Conservation (phyloP, 2,329 filamentous ascomycete species). For the Magnaporthales sp. region DNA sequence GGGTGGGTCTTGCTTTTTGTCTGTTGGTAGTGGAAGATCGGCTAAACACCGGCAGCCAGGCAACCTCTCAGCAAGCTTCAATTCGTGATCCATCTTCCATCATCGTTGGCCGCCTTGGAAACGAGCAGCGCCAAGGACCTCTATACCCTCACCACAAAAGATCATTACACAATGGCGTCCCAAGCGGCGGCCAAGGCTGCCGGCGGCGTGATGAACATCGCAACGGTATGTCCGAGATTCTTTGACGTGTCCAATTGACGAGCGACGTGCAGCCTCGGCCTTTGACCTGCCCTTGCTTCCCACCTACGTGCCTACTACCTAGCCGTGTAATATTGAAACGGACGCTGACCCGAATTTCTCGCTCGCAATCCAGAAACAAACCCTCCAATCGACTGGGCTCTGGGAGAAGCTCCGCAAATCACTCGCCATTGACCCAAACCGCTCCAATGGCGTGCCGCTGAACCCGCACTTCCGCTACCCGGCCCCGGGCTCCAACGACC, state of each 20-base stretch:
- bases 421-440: slow-evolving; percentile 75
- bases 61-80: neutral
- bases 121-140: neutral
- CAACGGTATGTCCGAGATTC: slow-evolving; percentile 39
- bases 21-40: neutral
- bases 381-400: slow-evolving; percentile 78
- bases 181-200: slow-evolving; percentile 50
- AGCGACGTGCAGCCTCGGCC: slow-evolving; percentile 1
- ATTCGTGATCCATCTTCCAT: slow-evolving; percentile 1
- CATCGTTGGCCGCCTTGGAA: neutral
- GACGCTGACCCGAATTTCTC: neutral
- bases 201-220: slow-evolving; percentile 45
- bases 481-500: slow-evolving; percentile 64
- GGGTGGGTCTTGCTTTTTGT: neutral
- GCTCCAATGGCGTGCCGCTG: slow-evolving; percentile 84
- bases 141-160: neutral
- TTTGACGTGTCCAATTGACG: slow-evolving; percentile 10
- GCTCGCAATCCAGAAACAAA: slow-evolving; percentile 71
- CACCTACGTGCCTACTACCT: neutral
- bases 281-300: neutral
- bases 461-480: slow-evolving; percentile 91
- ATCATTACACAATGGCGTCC: slow-evolving; percentile 42
- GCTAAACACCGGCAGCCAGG: neutral
- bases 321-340: neutral
- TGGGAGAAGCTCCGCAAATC: slow-evolving; percentile 76